Conservation (phyloP, 768 basidiomycete genomes). For the Roridomyces roridus region DNA sequence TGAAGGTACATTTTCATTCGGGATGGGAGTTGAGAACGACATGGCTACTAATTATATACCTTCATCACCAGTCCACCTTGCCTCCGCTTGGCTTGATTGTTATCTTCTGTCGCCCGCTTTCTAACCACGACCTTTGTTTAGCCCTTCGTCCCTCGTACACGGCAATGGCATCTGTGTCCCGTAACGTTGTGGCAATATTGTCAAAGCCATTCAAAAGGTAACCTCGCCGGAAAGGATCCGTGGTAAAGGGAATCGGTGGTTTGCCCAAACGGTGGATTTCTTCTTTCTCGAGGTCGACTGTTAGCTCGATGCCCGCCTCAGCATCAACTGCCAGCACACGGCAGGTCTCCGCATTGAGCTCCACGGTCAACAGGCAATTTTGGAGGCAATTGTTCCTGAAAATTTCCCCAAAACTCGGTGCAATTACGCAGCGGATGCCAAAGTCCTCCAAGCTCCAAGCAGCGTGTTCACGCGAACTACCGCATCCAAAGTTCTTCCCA, state of each 20-base stretch:
- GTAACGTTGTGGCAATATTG: slow-evolving; percentile 93
- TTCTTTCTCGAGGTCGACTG: slow-evolving; percentile 85
- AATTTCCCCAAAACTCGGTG: slow-evolving; percentile 90
- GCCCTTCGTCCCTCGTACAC: slow-evolving; percentile 81
- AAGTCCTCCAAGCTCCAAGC: slow-evolving; percentile 92
- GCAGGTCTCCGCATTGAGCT: slow-evolving; percentile 71
- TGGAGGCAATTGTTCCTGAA: slow-evolving; percentile 90
- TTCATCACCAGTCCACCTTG: slow-evolving; percentile 9
- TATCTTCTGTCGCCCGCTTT: slow-evolving; percentile 66
- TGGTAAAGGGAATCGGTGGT: slow-evolving; percentile 72
- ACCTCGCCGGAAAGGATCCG: slow-evolving; percentile 90
- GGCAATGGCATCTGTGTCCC: slow-evolving; percentile 70
- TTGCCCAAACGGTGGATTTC: slow-evolving; percentile 79
- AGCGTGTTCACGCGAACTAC: slow-evolving; percentile 89
- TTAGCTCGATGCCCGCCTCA: slow-evolving; percentile 72
- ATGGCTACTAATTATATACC: too few species aligned
- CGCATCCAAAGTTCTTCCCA: slow-evolving; percentile 90
- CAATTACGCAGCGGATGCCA: slow-evolving; percentile 86
- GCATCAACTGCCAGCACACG: slow-evolving; percentile 75
- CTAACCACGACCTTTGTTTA: slow-evolving; percentile 90
- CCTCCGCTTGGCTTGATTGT: not conserved
- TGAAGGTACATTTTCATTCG: too few species aligned
- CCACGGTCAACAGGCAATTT: slow-evolving; percentile 90
- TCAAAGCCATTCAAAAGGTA: slow-evolving; percentile 95
- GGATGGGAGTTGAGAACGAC: too few species aligned